phyloP scores from a whole-genome alignment of 2,329 filamentous ascomycete genomes.

The Hymenotorrendiella dingleyae region DNA sequence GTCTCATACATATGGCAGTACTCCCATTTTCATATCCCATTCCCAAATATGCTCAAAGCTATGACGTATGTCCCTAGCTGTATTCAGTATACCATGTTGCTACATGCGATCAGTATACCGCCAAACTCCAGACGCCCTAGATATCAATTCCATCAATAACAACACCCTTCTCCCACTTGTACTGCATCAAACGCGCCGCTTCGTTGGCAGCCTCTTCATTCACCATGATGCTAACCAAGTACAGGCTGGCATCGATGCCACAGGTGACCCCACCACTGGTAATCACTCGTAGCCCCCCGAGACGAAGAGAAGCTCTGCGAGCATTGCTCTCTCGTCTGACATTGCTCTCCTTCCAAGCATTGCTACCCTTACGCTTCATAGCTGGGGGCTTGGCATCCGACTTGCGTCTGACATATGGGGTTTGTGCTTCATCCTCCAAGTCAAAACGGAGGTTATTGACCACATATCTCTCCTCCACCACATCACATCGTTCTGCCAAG shows the following conservation, averaged over 20 bases:
- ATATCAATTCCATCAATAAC: conserved; percentile 83
- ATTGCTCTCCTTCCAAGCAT: conserved; percentile 72
- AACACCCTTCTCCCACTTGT: conserved; percentile 79
- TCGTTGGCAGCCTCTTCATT: conserved; percentile 71
- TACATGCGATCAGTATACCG: conserved; percentile 7
- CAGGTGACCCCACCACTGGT: conserved; percentile 74
- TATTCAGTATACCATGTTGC: conserved; percentile 13
- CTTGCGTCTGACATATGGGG: conserved; percentile 75
- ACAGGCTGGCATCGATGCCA: conserved; percentile 77
- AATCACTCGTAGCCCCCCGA: conserved; percentile 63
- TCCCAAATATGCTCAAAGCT: conserved; percentile 2
- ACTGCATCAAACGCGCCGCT: conserved; percentile 70
- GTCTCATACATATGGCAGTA: conserved; percentile 6
- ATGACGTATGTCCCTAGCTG: conserved; percentile 7
- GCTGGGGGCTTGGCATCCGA: conserved; percentile 58
- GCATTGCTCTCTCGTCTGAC: conserved; percentile 73
- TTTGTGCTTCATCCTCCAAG: conserved; percentile 70
- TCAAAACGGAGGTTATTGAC: conserved; percentile 90
- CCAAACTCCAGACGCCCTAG: conserved; percentile 37
- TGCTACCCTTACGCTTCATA: conserved; percentile 72
- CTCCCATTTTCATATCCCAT: neutral
- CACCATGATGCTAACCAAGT: conserved; percentile 78
- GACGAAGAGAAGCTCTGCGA: conserved; percentile 59
- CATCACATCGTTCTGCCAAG: conserved; percentile 71
- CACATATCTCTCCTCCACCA: conserved; percentile 79